Conservation (phyloP, 805 yeast genomes). For the Sporopachydermia quercuum region DNA sequence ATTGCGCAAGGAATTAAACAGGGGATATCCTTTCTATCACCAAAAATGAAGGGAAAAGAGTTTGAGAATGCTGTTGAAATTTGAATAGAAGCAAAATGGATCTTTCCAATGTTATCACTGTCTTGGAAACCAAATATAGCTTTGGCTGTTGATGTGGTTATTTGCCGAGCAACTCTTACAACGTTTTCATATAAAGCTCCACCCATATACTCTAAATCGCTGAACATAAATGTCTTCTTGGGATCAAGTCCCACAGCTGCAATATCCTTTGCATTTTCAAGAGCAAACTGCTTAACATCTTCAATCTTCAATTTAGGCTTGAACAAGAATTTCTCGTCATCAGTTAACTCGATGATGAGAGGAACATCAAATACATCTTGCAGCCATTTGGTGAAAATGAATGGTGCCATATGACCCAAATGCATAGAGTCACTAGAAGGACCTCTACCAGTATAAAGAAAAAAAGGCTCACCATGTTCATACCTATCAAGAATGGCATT, state of each 20-base stretch:
- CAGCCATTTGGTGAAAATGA: slow-evolving; percentile 90
- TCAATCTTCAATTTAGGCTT: slow-evolving; percentile 80
- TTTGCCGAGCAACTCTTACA: slow-evolving; percentile 82
- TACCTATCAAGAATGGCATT: slow-evolving; percentile 66
- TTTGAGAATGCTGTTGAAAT: slow-evolving; percentile 93
- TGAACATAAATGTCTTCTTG: slow-evolving; percentile 86
- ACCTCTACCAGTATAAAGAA: slow-evolving; percentile 93
- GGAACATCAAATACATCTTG: slow-evolving; percentile 97
- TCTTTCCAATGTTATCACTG: slow-evolving; percentile 84
- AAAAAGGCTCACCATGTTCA: slow-evolving; percentile 91
- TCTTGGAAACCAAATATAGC: slow-evolving; percentile 95
- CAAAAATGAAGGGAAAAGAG: slow-evolving; percentile 88
- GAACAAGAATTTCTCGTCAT: slow-evolving; percentile 93
- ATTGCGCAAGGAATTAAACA: slow-evolving; percentile 97
- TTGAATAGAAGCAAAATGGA: slow-evolving; percentile 93
- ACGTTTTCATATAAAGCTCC: slow-evolving; percentile 90
- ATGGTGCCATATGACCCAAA: slow-evolving; percentile 94
- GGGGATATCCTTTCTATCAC: slow-evolving; percentile 77
- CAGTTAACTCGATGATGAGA: slow-evolving; percentile 83
- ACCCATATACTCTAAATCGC: slow-evolving; percentile 87
- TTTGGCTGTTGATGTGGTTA: slow-evolving; percentile 92
- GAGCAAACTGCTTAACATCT: slow-evolving; percentile 70
- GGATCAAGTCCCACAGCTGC: slow-evolving; percentile 91
- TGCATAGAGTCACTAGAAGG: slow-evolving; percentile 93
- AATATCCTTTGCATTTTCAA: slow-evolving; percentile 81